These are phyloP conservation scores for Trametes cubensis DNA, from an alignment of 768 basidiomycete species.

Conservation along the genomic window DNA sequence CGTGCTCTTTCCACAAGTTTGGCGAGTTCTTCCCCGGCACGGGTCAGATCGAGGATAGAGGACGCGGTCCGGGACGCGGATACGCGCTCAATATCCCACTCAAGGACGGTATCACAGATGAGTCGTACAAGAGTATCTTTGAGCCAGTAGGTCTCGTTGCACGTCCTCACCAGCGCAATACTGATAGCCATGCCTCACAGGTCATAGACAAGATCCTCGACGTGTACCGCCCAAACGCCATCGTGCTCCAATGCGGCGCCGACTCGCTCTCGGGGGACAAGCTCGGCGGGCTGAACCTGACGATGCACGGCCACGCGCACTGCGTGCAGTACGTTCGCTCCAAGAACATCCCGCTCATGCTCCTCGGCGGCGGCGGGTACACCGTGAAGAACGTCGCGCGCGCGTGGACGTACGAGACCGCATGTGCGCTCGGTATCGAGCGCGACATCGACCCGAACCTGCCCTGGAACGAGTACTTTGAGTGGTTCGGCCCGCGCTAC, in stretches of 20 bases:
- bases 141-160: conserved; percentile 65
- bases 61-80: conserved; percentile 79
- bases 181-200: conserved; percentile 43
- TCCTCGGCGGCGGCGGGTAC: conserved; percentile 96
- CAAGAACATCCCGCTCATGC: conserved; percentile 83
- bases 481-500: conserved; percentile 97
- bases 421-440: conserved; percentile 88
- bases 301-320: conserved; percentile 92
- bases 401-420: conserved; percentile 96
- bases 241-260: conserved; percentile 93
- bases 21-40: conserved; percentile 95
- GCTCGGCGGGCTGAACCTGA: conserved; percentile 93
- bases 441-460: conserved; percentile 74
- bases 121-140: conserved; percentile 85
- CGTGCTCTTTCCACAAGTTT: conserved; percentile 95
- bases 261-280: conserved; percentile 96
- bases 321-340: conserved; percentile 86
- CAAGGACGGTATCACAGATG: conserved; percentile 93
- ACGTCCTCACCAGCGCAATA: conserved; percentile 1
- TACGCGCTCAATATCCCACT: conserved; percentile 94
- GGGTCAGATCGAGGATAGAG: conserved; percentile 82
- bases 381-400: conserved; percentile 96
- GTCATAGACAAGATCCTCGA: conserved; percentile 85
- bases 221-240: conserved; percentile 82
- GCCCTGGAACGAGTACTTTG: conserved; percentile 89